Evolutionary conservation across 768 basidiomycete genomes (phyloP).

Genomic region (Suillus subaureus): DNA sequence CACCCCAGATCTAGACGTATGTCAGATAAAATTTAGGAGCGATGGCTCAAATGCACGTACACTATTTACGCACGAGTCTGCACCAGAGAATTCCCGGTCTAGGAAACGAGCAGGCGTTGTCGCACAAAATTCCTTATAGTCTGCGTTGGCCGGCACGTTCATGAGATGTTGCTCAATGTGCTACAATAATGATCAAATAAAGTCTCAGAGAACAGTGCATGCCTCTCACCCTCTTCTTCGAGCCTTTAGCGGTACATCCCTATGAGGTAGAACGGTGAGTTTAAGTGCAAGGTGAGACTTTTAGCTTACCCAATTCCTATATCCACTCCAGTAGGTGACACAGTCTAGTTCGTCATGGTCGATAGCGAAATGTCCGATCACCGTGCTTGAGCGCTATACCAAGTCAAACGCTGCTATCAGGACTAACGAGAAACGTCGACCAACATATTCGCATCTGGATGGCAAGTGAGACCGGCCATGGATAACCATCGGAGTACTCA

Average conservation of each 20-base stretch:
- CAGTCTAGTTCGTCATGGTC: constrained; percentile 29
- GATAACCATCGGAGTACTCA: constrained; percentile 20
- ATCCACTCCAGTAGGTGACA: constrained; percentile 24
- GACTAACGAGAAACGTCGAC: neutral
- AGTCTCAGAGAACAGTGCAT: neutral
- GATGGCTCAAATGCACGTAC: neutral
- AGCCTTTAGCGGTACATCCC: constrained; percentile 28
- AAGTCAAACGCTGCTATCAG: neutral
- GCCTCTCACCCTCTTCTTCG: constrained; percentile 20
- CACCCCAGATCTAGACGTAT: constrained; percentile 5
- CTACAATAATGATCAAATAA: constrained; percentile 17
- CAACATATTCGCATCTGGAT: constrained; percentile 27
- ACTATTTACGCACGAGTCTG: constrained; percentile 8
- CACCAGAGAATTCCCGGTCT: constrained; percentile 22
- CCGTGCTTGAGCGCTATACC: constrained; percentile 18
- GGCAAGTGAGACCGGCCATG: constrained; percentile 21
- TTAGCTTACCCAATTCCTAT: constrained; percentile 26
- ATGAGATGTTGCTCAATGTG: constrained; percentile 27
- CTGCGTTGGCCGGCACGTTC: constrained; percentile 23
- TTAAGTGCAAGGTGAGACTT: neutral
- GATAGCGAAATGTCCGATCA: constrained; percentile 32
- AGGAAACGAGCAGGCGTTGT: constrained; percentile 33
- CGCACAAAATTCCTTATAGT: constrained; percentile 37
- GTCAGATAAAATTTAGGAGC: neutral
- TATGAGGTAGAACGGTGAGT: constrained; percentile 7